Conservation (phyloP, 2,329 filamentous ascomycete species). For the Cytospora schulzeri region DNA sequence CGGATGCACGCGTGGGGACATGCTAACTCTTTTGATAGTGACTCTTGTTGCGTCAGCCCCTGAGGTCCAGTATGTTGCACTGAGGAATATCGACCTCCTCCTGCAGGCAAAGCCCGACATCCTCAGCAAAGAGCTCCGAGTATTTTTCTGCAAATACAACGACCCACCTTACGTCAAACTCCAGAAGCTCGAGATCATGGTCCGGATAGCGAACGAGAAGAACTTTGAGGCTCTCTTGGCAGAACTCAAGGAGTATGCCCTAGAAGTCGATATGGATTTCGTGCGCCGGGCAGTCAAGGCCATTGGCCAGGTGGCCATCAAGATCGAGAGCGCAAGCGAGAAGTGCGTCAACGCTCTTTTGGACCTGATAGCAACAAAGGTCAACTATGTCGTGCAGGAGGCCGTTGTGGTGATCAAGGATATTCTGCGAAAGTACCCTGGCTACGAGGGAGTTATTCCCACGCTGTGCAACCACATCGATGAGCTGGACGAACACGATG, state of each 20-base stretch:
- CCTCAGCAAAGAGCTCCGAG: slow-evolving; percentile 92
- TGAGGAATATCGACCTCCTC: slow-evolving; percentile 93
- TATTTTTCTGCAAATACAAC: slow-evolving; percentile 99
- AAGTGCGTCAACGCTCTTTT: slow-evolving; percentile 93
- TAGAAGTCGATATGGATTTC: slow-evolving; percentile 99
- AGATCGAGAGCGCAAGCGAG: slow-evolving; percentile 93
- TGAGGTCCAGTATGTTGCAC: slow-evolving; percentile 95
- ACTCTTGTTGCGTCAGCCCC: slow-evolving; percentile 93
- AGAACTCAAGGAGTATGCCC: slow-evolving; percentile 93
- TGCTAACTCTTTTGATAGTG: slow-evolving; percentile 53
- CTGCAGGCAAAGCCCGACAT: slow-evolving; percentile 96
- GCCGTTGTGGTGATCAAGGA: slow-evolving; percentile 99
- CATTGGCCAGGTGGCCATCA: slow-evolving; percentile 97
- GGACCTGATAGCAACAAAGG: slow-evolving; percentile 94
- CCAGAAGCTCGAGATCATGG: slow-evolving; percentile 98
- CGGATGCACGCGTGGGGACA: slow-evolving; percentile 13
- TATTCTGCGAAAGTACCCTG: slow-evolving; percentile 95
- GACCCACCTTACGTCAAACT: slow-evolving; percentile 97
- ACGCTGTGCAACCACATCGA: slow-evolving; percentile 96
- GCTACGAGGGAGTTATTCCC: slow-evolving; percentile 96
- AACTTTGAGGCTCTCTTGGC: slow-evolving; percentile 94
- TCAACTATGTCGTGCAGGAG: slow-evolving; percentile 99
- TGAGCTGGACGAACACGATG: slow-evolving; percentile 91
- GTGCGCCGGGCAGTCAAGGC: slow-evolving; percentile 91
- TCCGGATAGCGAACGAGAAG: slow-evolving; percentile 94